Base-by-base conservation (phyloP, 1,139 yeast species). In the Debaryomycetaceae sp. region DNA sequence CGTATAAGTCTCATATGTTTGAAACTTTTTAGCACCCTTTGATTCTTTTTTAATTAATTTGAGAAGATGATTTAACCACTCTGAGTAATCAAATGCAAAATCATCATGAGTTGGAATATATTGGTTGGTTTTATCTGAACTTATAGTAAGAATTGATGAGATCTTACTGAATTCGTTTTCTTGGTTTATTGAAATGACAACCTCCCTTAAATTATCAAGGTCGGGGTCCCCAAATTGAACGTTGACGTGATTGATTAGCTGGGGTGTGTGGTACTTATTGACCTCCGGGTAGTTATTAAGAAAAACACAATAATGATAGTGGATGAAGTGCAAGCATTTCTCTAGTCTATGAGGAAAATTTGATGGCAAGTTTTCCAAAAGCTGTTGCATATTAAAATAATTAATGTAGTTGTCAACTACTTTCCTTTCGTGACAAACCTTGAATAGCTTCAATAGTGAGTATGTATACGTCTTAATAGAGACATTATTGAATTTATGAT, bases 11-110 rank as follows among this genome's bases (percentile, higher is more conserved):
- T 57, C 45, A 11, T 45, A 42, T 16, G 45, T 45, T 18, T 54
- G 37, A 33, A 40, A 34, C 19, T 42, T 31, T 14, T 35, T 35
- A n/a, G 16, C 26, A 5, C 35, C 22, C 14, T 31, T 39, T n/a
- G 38, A 33, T 14, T 47, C 39, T 0, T 31, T 16, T 6, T 37
- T 39, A 6, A 43, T 37, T 9, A 49, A 22, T 6, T 35, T 31
- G 14, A 43, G 46, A 2, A 61, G 50, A 33, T 56, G 41, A 6
- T 46, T 42, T 3, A 67, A 49, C 72, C 72, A 69, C 6, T 41
- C 40, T 6, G 44, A 30, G 37, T 43, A 47, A 36, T 50, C 46
- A 36, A 41, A 48, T 28, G 31, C 17, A n/a, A 18, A 16, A 4
- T 9, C 33, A 9, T 18, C 35, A 30, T 30, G 7, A 9, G 9